Percentiles rank a stretch among this genome's conserved stretches.
phyloP scores from a whole-genome alignment of 352 stramenopile genomes.

The Phytophthora cactorum region DNA sequence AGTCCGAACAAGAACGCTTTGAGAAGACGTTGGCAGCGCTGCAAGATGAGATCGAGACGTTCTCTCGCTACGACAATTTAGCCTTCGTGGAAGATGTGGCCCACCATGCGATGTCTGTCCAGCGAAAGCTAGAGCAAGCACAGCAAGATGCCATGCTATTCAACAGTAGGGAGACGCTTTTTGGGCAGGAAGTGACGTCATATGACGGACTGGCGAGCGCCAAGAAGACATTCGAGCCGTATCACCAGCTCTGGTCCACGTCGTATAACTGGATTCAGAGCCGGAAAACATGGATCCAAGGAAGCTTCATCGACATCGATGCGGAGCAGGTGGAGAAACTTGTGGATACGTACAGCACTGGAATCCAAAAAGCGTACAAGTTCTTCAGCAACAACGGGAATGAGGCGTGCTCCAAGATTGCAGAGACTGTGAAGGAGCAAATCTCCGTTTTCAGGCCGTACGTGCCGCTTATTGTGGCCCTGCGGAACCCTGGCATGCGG shows the following conservation, averaged over 20 bases:
- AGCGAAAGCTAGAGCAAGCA: constrained; percentile 89
- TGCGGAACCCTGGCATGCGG: constrained; percentile 94
- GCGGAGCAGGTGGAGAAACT: constrained; percentile 93
- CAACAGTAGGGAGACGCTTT: constrained; percentile 93
- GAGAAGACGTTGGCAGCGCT: constrained; percentile 84
- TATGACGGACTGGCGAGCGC: constrained; percentile 88
- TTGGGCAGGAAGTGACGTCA: constrained; percentile 89
- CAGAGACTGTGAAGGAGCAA: constrained; percentile 91
- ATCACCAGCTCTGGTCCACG: constrained; percentile 92
- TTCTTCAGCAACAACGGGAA: constrained; percentile 92
- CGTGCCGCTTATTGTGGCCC: constrained; percentile 90
- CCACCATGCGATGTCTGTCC: constrained; percentile 84
- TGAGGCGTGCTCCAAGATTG: constrained; percentile 89
- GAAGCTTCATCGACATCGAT: constrained; percentile 91
- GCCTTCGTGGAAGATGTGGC: constrained; percentile 89
- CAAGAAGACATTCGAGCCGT: constrained; percentile 95
- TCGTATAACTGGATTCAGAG: constrained; percentile 93
- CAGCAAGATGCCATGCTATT: constrained; percentile 92
- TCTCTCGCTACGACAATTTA: constrained; percentile 89
- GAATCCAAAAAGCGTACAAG: constrained; percentile 93
- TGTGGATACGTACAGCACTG: constrained; percentile 84
- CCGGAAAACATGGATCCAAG: constrained; percentile 92
- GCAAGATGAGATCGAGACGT: constrained; percentile 91
- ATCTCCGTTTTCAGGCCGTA: constrained; percentile 94
- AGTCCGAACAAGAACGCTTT: constrained; percentile 94